Conservation (phyloP, 495 filamentous ascomycete genomes). For the Articulospora tetracladia region DNA sequence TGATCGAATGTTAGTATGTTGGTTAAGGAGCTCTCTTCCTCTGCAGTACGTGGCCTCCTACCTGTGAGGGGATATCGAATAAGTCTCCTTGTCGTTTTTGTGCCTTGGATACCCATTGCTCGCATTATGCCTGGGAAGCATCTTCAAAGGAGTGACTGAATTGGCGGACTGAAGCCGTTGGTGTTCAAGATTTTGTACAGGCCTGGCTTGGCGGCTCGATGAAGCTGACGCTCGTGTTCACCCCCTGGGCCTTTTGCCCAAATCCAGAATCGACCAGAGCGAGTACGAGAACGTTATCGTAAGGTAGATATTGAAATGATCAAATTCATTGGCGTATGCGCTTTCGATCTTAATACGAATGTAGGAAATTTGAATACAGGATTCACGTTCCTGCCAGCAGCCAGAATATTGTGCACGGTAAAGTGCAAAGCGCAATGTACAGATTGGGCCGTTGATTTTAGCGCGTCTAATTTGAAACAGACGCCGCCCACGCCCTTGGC, state of each 20-base stretch:
- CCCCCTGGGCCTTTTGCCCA: slow-evolving; percentile 20
- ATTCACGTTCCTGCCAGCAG: neutral
- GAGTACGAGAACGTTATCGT: neutral
- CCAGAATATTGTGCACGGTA: neutral
- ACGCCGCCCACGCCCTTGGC: neutral
- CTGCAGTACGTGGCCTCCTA: slow-evolving; percentile 32
- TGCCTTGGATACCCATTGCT: slow-evolving; percentile 68
- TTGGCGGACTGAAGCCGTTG: neutral
- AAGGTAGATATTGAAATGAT: neutral
- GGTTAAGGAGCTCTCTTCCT: neutral
- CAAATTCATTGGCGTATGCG: neutral
- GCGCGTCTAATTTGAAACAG: slow-evolving; percentile 7
- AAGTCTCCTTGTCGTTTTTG: slow-evolving; percentile 49
- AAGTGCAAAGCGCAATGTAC: neutral
- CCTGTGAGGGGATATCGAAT: slow-evolving; percentile 89
- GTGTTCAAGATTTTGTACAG: slow-evolving; percentile 4
- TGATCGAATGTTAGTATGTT: slow-evolving; percentile 7
- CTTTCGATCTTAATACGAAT: neutral
- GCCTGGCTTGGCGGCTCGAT: slow-evolving; percentile 13
- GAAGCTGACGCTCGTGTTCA: slow-evolving; percentile 19
- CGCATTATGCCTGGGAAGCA: slow-evolving; percentile 53
- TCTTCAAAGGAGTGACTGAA: slow-evolving; percentile 32
- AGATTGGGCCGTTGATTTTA: neutral
- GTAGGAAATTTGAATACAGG: neutral
- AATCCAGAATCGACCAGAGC: slow-evolving; percentile 11